phyloP scores from a whole-genome alignment of 352 stramenopile genomes.

The Phytophthora europaea region DNA sequence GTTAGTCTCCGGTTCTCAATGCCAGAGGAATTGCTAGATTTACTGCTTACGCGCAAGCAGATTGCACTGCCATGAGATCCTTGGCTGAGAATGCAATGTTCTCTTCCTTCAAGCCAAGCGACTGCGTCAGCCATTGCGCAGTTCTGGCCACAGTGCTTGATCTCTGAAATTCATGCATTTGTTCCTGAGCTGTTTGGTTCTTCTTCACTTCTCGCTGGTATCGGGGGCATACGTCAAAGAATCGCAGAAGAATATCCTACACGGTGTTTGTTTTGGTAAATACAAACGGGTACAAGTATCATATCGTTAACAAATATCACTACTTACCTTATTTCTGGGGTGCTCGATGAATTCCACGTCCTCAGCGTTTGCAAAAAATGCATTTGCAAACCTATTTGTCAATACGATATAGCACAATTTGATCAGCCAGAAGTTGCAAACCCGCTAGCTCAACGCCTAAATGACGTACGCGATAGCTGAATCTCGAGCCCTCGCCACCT shows the following conservation, averaged over 20 bases:
- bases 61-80: slow-evolving; percentile 48
- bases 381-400: slow-evolving; percentile 49
- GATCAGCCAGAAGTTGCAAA: not conserved
- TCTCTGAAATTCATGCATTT: slow-evolving; percentile 46
- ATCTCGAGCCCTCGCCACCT: slow-evolving; percentile 59
- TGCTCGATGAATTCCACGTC: slow-evolving; percentile 59
- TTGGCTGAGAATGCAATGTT: slow-evolving; percentile 40
- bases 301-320: not conserved
- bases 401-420: not conserved
- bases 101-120: slow-evolving; percentile 29
- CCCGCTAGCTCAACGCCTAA: not conserved
- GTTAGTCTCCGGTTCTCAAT: not conserved
- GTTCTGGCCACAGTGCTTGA: slow-evolving; percentile 31
- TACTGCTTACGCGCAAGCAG: slow-evolving; percentile 56
- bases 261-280: not conserved
- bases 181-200: slow-evolving; percentile 42
- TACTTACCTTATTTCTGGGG: slow-evolving; percentile 39
- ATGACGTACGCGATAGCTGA: slow-evolving; percentile 61
- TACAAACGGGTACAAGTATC: not conserved
- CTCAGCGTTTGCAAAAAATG: slow-evolving; percentile 62
- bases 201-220: slow-evolving; percentile 62
- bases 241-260: slow-evolving; percentile 61
- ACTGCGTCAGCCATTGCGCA: slow-evolving; percentile 26
- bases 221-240: slow-evolving; percentile 67
- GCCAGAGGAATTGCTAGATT: not conserved